Base-by-base conservation (phyloP, 2,329 filamentous ascomycete species). In the Paraphaeosphaeria minitans region DNA sequence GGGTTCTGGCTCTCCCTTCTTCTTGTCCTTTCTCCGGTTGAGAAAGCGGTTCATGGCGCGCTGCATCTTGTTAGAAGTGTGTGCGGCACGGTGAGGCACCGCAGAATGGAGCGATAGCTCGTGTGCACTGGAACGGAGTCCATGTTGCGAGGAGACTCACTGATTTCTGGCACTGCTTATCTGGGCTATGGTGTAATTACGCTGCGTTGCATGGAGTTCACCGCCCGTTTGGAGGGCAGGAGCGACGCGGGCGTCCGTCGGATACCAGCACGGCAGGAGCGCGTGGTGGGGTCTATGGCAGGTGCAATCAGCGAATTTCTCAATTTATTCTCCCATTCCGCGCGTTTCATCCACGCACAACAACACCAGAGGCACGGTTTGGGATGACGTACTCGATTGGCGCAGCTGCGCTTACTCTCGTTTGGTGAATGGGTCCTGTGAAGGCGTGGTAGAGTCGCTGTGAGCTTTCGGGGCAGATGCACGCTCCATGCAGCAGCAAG, bases 1-100 rank as follows among this genome's bases (percentile, higher is more conserved):
- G 47, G 81, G 79, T 66, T 85, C 81, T 13, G 79, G 77, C 60
- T 79, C 71, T 19, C 75, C 61, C 69, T 85, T 85, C 37, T 83
- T 83, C 75, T 84, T 86, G 48, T 73, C 78, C 75, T 80, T 80
- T 73, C 80, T 82, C 60, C 89, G 89, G 50, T 82, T 87, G 67
- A 90, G 83, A 72, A 93, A 92, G 56, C 90, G 87, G 79, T 94
- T 93, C 90, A 93, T 93, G 49, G 62, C 75, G 66, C 53, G 49
- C 67, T 72, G 62, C 55, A 50, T 63, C 24, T 29, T 59, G 59
- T 73, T 65, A 70, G 68, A 54, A 29, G 59, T n/a, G 54, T 10
- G 33, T 56, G 42, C n/a, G 55, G 56, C 29, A 31, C 13, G 35
- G 41, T 27, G 35, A 60, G 35, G 16, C 59, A 53, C 43, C 33